A percentile compares a stretch with the other conserved stretches of the same genome.
Evolutionary conservation across 202 grass and related monocot genomes (phyloP).

Genomic region (Dendrocalamus latiflorus): DNA sequence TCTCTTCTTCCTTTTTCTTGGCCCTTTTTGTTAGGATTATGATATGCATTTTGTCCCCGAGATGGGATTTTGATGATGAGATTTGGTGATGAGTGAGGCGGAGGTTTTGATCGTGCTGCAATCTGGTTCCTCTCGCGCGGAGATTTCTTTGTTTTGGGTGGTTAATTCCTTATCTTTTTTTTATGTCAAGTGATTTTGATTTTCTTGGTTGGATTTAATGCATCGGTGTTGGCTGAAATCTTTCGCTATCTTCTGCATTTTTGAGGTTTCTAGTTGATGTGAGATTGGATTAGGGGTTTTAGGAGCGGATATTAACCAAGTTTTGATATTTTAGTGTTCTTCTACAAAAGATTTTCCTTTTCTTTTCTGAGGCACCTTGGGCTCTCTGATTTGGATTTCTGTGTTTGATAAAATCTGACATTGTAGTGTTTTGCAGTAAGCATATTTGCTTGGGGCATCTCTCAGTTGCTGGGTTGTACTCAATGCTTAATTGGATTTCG

Average conservation of each 20-base stretch:
- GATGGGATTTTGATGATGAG: constrained; percentile 35
- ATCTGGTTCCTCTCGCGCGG: neutral
- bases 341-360: neutral
- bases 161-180: neutral
- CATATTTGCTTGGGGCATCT: constrained; percentile 1
- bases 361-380: neutral
- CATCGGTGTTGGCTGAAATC: neutral
- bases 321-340: neutral
- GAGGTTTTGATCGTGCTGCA: neutral
- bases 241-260: neutral
- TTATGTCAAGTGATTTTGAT: neutral
- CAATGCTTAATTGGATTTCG: neutral
- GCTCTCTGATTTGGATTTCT: neutral
- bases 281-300: constrained; percentile 14
- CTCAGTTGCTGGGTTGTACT: neutral
- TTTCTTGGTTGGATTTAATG: constrained; percentile 22
- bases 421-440: neutral
- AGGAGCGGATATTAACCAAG: neutral
- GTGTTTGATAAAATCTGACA: neutral
- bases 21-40: constrained; percentile 13
- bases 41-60: neutral
- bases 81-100: constrained; percentile 1
- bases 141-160: neutral
- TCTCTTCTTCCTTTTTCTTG: constrained; percentile 25
- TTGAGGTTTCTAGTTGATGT: neutral